phyloP scores from a whole-genome alignment of 2,329 filamentous ascomycete species.

The Neopestalotiopsis rosae region DNA sequence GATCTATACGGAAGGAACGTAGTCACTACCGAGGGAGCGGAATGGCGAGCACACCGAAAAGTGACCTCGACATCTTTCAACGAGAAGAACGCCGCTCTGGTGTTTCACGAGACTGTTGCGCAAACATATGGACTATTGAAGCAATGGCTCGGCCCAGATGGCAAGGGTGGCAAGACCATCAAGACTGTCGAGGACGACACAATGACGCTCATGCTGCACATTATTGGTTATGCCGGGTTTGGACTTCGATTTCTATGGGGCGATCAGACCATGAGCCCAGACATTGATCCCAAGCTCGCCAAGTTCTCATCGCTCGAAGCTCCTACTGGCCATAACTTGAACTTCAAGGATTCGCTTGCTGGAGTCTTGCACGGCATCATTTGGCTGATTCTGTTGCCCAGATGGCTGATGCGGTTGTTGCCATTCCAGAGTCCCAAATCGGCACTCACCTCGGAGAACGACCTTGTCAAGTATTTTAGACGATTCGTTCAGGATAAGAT shows the following conservation, averaged over 20 bases:
- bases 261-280: conserved; percentile 57
- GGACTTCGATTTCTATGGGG: conserved; percentile 67
- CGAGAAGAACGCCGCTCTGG: conserved; percentile 74
- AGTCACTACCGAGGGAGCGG: conserved; percentile 69
- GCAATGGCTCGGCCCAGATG: conserved; percentile 57
- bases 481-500: conserved; percentile 70
- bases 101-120: conserved; percentile 66
- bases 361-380: conserved; percentile 68
- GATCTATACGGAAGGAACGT: conserved; percentile 75
- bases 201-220: conserved; percentile 64
- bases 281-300: conserved; percentile 48
- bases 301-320: conserved; percentile 53
- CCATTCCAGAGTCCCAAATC: conserved; percentile 57
- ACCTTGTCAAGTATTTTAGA: conserved; percentile 73
- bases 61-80: conserved; percentile 75
- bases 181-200: conserved; percentile 65
- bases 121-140: conserved; percentile 68
- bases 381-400: conserved; percentile 63
- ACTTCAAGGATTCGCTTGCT: conserved; percentile 68
- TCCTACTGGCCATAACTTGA: conserved; percentile 63
- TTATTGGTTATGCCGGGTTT: conserved; percentile 73
- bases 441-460: conserved; percentile 60
- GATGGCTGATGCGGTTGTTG: conserved; percentile 57
- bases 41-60: conserved; percentile 77
- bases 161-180: conserved; percentile 53